These are phyloP conservation scores for Xylaria multiplex DNA, from an alignment of 2,329 filamentous ascomycete genomes.

Conservation along the genomic window DNA sequence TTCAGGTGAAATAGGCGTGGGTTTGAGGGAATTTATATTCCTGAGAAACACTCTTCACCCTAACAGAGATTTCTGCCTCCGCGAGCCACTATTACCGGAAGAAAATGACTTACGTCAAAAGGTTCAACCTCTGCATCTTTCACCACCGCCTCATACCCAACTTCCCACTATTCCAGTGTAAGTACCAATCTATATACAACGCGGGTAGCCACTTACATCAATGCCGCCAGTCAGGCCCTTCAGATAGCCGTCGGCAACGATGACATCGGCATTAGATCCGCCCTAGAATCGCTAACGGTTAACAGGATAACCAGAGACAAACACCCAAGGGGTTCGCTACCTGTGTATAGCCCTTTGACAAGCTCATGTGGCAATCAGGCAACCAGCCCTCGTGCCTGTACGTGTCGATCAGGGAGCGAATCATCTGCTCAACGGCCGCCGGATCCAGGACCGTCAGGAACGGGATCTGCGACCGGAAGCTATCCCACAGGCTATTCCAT, in stretches of 20 bases:
- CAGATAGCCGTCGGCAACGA: constrained; percentile 73
- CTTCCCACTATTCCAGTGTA: constrained; percentile 63
- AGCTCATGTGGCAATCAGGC: constrained; percentile 80
- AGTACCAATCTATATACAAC: constrained; percentile 26
- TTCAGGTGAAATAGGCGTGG: too few species aligned
- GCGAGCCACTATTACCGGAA: too few species aligned
- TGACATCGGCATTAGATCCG: constrained; percentile 77
- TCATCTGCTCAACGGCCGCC: constrained; percentile 69
- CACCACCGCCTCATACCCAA: constrained; percentile 75
- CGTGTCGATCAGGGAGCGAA: constrained; percentile 76
- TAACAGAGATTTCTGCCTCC: too few species aligned
- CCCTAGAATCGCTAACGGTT: constrained; percentile 58
- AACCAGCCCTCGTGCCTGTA: constrained; percentile 76
- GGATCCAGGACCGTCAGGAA: constrained; percentile 76
- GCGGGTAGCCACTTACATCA: constrained; percentile 40
- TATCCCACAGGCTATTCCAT: constrained; percentile 69
- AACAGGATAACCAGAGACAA: neutral
- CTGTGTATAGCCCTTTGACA: constrained; percentile 78
- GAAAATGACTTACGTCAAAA: constrained; percentile 52
- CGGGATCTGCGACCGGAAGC: constrained; percentile 74
- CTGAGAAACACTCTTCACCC: too few species aligned
- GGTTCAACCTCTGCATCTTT: constrained; percentile 79
- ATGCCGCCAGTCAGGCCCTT: constrained; percentile 72
- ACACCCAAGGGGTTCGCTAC: constrained; percentile 36
- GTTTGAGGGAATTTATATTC: too few species aligned